Percentiles rank a stretch among this genome's conserved stretches.
Evolutionary conservation across 257 asterid genomes (phyloP).

Genomic region (Eucommia ulmoides): DNA sequence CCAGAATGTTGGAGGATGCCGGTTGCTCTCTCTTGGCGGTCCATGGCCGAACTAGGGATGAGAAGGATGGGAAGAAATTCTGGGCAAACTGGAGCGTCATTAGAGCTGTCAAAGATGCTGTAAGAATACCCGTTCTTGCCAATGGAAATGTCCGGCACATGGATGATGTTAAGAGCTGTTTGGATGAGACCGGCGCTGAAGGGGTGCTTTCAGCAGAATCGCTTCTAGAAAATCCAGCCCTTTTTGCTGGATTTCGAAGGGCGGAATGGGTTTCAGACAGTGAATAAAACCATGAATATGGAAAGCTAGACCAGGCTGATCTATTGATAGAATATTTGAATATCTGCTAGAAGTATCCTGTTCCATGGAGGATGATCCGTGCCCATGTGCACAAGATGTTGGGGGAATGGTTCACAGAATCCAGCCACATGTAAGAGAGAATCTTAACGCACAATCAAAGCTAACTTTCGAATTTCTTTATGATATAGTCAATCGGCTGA

Average conservation of each 20-base stretch:
- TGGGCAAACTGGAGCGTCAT: constrained; percentile 84
- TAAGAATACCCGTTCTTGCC: constrained; percentile 87
- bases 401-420: constrained; percentile 88
- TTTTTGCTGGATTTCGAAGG: constrained; percentile 75
- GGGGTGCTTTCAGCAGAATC: constrained; percentile 94
- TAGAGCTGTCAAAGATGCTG: constrained; percentile 70
- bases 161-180: constrained; percentile 58
- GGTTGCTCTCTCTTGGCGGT: constrained; percentile 93
- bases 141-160: constrained; percentile 78
- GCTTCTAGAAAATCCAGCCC: constrained; percentile 91
- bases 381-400: constrained; percentile 86
- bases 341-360: constrained; percentile 73
- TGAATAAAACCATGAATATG: constrained; percentile 31
- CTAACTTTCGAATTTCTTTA: constrained; percentile 75
- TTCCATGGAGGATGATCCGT: constrained; percentile 95
- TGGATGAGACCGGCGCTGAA: constrained; percentile 65
- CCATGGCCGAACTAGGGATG: constrained; percentile 93
- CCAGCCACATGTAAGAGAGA: constrained; percentile 65
- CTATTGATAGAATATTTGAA: constrained; percentile 60
- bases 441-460: constrained; percentile 48
- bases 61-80: constrained; percentile 76
- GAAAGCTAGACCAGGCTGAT: constrained; percentile 60
- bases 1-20: constrained; percentile 91
- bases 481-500: constrained; percentile 51
- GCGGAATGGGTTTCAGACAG: constrained; percentile 45